Conservation (phyloP, 768 basidiomycete species). For the Leccinum imitatum region DNA sequence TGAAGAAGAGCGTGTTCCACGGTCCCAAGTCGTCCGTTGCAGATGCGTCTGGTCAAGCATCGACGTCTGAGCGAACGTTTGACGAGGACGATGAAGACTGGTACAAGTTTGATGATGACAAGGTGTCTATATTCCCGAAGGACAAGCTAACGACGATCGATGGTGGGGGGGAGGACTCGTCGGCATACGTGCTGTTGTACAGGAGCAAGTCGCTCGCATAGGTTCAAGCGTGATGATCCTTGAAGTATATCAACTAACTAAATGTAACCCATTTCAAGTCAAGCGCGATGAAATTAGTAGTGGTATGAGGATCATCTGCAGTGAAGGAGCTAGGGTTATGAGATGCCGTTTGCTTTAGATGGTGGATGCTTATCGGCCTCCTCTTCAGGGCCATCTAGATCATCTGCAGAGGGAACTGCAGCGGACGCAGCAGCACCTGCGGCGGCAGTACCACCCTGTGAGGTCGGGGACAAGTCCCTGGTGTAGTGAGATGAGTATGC, state of each 20-base stretch:
- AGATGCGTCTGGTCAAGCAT: constrained; percentile 6
- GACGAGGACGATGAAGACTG: constrained; percentile 76
- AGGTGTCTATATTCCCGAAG: constrained; percentile 80
- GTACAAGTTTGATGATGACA: constrained; percentile 98
- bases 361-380: constrained; percentile 17
- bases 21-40: constrained; percentile 18
- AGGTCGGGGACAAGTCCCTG: constrained; percentile 66
- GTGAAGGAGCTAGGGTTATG: constrained; percentile 11
- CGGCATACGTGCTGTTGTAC: constrained; percentile 89
- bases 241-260: constrained; percentile 19
- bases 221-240: constrained; percentile 6
- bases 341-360: constrained; percentile 26
- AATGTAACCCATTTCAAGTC: constrained; percentile 10
- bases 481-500: background rate
- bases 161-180: constrained; percentile 89
- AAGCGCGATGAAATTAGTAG: constrained; percentile 5
- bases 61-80: constrained; percentile 18
- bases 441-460: constrained; percentile 42
- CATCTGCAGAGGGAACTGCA: constrained; percentile 71
- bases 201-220: constrained; percentile 53
- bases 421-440: constrained; percentile 68
- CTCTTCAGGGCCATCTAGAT: constrained; percentile 49
- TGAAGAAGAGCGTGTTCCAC: constrained; percentile 74
- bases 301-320: constrained; percentile 16
- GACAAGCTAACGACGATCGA: constrained; percentile 85